Evolutionary conservation across 768 basidiomycete genomes (phyloP).

Genomic region (Russula griseocarnosa): DNA sequence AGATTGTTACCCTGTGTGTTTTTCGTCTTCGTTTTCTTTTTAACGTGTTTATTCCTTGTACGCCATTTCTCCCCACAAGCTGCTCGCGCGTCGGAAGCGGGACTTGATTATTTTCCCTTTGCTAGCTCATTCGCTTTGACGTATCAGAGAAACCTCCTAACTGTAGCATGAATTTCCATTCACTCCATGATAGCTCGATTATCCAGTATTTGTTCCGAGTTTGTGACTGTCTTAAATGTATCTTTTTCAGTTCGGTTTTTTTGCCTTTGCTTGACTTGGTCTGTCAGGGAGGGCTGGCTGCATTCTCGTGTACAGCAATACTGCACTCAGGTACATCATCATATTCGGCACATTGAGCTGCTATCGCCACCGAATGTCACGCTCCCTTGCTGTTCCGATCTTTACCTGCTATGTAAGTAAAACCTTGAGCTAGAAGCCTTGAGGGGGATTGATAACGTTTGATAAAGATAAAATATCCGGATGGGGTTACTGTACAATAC

Average conservation of each 20-base stretch:
- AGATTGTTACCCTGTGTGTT: not conserved
- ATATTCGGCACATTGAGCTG: too few species aligned
- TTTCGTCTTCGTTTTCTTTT: not conserved
- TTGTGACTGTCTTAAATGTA: conserved; percentile 7
- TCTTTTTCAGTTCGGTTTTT: not conserved
- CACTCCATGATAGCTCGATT: not conserved
- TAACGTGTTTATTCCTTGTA: conserved; percentile 1
- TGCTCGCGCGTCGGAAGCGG: not conserved
- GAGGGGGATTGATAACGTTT: not conserved
- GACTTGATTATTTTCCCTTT: not conserved
- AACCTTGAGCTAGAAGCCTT: not conserved
- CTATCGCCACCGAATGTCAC: too few species aligned
- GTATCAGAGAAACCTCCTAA: conserved; percentile 8
- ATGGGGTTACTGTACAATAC: too few species aligned
- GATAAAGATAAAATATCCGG: too few species aligned
- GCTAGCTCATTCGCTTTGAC: not conserved
- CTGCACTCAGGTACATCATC: too few species aligned
- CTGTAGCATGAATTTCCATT: conserved; percentile 19
- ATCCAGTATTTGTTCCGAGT: not conserved
- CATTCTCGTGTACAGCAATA: too few species aligned
- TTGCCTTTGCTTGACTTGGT: too few species aligned
- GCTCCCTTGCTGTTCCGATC: too few species aligned
- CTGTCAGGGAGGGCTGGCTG: too few species aligned
- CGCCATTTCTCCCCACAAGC: not conserved
- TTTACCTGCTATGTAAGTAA: too few species aligned